Evolutionary conservation across 2,329 filamentous ascomycete genomes (phyloP), one percentile per base, ranked within the genome.

Genomic region (Diaporthe australafricana): DNA sequence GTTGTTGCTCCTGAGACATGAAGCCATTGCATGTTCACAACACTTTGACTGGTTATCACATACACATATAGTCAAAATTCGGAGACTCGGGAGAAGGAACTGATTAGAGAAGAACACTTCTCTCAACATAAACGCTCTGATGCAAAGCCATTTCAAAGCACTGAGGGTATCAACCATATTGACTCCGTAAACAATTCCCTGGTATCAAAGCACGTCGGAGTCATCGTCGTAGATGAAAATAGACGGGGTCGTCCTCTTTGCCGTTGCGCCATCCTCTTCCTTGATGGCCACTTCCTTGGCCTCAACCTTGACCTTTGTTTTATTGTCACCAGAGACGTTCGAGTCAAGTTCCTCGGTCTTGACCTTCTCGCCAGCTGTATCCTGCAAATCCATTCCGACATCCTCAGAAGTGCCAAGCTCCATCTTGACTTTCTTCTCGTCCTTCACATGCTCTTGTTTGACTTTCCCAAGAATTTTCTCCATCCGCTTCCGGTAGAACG

Each of bases 401-500:
- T 73, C 68, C 45, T 73, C 70, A 6, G 60, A 70, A 57, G 48
- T 66, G 5, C 53, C 60, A 3, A 45, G 20, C 25, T 56, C 65
- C n/a, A 27, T 12, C 20, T 63, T 48, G 56, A 67, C 65, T 55
- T 74, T 76, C 47, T 72, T 72, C 22, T 74, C 70, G 55, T 72
- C 68, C 20, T 65, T 52, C 38, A 60, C 71, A 40, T 74, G 72
- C 53, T 76, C 76, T 52, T 72, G 68, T 45, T 75, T 76, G 52
- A 78, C 73, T 56, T 75, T 74, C 30, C 78, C 78, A 32, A 78
- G 78, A 50, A 91, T 68, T 75, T 84, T 84, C 72, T 87, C 87
- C 78, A 90, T 87, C 74, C 95, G 86, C 76, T 86, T 86, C 74
- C 85, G 83, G 84, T 98, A 98, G 81, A 98, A 98, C 3, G 84